These are phyloP conservation scores for Aspergillus steynii DNA, from an alignment of 495 filamentous ascomycete species.

Conservation along the genomic window DNA sequence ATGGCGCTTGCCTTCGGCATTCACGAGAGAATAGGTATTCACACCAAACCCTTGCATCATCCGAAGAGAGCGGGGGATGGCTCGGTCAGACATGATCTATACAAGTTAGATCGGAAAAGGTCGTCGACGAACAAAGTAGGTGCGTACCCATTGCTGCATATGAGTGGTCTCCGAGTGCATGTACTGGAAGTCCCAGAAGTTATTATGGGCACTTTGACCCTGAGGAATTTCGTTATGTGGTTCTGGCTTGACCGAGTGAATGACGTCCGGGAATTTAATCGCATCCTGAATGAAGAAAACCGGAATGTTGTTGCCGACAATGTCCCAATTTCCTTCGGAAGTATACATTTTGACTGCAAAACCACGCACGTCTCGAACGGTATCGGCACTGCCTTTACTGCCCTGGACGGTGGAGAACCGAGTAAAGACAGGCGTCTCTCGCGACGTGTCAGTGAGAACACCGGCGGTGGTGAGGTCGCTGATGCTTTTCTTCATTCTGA, in stretches of 20 bases:
- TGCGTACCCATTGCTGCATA: conserved; percentile 76
- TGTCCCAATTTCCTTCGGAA: conserved; percentile 59
- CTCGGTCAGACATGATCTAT: conserved; percentile 76
- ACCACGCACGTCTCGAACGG: conserved; percentile 77
- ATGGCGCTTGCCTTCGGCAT: conserved; percentile 59
- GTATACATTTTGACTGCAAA: conserved; percentile 80
- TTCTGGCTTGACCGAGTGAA: conserved; percentile 79
- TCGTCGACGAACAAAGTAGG: background rate
- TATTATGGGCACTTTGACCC: conserved; percentile 62
- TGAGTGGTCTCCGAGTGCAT: conserved; percentile 73
- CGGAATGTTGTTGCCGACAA: conserved; percentile 75
- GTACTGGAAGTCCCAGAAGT: conserved; percentile 57
- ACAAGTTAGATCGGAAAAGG: conserved; percentile 76
- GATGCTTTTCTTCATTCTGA: conserved; percentile 70
- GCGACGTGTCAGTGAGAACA: conserved; percentile 76
- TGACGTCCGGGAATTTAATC: conserved; percentile 70
- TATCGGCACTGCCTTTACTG: conserved; percentile 74
- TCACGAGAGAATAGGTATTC: conserved; percentile 69
- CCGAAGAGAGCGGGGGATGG: conserved; percentile 67
- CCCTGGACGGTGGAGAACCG: conserved; percentile 86
- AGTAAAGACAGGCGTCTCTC: conserved; percentile 75
- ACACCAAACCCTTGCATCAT: conserved; percentile 86
- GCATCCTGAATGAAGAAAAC: conserved; percentile 78
- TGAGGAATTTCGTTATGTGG: conserved; percentile 73
- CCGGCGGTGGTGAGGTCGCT: conserved; percentile 69